A percentile compares a stretch with the other conserved stretches of the same genome.
Evolutionary conservation across 345 rosid species (phyloP).

Genomic region (Salix udensis): DNA sequence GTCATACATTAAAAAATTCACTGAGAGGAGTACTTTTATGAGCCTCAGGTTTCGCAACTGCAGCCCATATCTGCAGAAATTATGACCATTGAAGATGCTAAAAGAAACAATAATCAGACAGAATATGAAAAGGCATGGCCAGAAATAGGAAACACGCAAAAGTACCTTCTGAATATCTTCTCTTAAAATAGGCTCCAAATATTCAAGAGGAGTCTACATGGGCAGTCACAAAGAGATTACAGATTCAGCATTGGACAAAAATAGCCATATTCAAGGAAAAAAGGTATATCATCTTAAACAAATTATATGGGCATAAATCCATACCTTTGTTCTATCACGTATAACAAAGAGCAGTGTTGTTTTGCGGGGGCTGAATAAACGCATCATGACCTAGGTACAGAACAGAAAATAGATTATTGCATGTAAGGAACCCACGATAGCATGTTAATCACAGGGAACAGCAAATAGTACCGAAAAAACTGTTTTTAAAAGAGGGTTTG

Average conservation of each 20-base stretch:
- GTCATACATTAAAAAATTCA: conserved; percentile 33
- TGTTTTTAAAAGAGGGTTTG: conserved; percentile 34
- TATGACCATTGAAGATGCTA: conserved; percentile 1
- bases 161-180: conserved; percentile 38
- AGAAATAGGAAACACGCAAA: neutral
- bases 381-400: conserved; percentile 30
- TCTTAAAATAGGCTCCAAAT: conserved; percentile 25
- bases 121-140: neutral
- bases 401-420: neutral
- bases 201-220: conserved; percentile 30
- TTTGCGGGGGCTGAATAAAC: conserved; percentile 35
- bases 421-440: neutral
- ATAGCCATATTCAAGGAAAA: neutral
- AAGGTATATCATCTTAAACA: neutral
- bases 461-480: conserved; percentile 26
- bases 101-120: neutral
- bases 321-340: conserved; percentile 37
- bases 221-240: neutral
- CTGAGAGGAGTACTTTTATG: conserved; percentile 21
- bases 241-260: neutral
- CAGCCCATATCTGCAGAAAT: conserved; percentile 31
- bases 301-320: neutral
- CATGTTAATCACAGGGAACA: neutral
- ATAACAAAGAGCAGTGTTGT: conserved; percentile 30
- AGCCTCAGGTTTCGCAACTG: conserved; percentile 25